Evolutionary conservation across 2,329 filamentous ascomycete genomes (phyloP).

Genomic region (Amylocarpus encephaloides): DNA sequence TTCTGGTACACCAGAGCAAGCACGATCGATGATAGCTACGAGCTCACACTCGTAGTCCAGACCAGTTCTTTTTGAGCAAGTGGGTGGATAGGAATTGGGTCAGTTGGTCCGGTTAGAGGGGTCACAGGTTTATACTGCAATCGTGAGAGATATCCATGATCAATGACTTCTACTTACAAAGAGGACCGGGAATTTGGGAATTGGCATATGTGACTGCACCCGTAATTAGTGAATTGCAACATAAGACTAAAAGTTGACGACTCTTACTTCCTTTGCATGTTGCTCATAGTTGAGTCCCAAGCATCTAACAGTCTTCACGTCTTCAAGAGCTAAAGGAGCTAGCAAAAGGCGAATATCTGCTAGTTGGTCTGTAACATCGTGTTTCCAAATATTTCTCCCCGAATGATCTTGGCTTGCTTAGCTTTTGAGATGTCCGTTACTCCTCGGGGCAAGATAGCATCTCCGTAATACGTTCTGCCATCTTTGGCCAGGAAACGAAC

Average conservation of each 20-base stretch:
- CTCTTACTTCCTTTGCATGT: conserved; percentile 58
- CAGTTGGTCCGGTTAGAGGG: conserved; percentile 55
- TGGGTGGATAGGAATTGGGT: conserved; percentile 58
- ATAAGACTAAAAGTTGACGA: too few relatives aligned
- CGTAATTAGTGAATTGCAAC: background rate
- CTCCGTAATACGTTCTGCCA: conserved; percentile 64
- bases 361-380: conserved; percentile 57
- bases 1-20: conserved; percentile 59
- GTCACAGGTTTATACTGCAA: conserved; percentile 60
- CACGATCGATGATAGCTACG: conserved; percentile 64
- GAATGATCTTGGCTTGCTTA: conserved; percentile 54
- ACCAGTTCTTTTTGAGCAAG: conserved; percentile 60
- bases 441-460: conserved; percentile 61
- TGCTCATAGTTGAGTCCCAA: conserved; percentile 66
- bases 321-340: conserved; percentile 54
- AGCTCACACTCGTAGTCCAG: conserved; percentile 79
- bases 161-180: conserved; percentile 44
- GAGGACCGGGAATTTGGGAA: conserved; percentile 65
- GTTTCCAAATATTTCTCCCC: conserved; percentile 58
- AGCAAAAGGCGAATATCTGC: conserved; percentile 52
- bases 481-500: conserved; percentile 68
- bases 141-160: background rate
- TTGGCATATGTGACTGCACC: conserved; percentile 54
- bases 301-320: conserved; percentile 62
- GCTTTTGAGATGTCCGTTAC: conserved; percentile 54